phyloP scores from a whole-genome alignment of 176 grass and related monocot species.

The Hordeum vulgare region MorexV3_pseudomolecules_assembly NC_058524.1:403281848-403282347 shows the following conservation, averaged over 20 bases:
- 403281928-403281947: neutral
- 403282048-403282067: neutral
- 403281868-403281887: neutral
- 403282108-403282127: neutral
- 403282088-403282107: neutral
- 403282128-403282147: neutral
- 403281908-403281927: neutral
- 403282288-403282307: neutral
- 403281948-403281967: neutral
- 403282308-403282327: constrained; percentile 64
- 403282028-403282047: neutral
- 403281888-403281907: neutral
- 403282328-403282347: constrained; percentile 67
- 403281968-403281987: neutral
- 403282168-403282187: neutral
- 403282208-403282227: neutral
- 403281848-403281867: neutral
- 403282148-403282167: neutral
- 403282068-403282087: neutral
- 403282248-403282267: neutral
- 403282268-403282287: neutral
- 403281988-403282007: neutral
- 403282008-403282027: neutral
- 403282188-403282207: neutral
- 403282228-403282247: neutral